Conservation (phyloP, 83 land plant genomes). For the Picea mariana region DNA sequence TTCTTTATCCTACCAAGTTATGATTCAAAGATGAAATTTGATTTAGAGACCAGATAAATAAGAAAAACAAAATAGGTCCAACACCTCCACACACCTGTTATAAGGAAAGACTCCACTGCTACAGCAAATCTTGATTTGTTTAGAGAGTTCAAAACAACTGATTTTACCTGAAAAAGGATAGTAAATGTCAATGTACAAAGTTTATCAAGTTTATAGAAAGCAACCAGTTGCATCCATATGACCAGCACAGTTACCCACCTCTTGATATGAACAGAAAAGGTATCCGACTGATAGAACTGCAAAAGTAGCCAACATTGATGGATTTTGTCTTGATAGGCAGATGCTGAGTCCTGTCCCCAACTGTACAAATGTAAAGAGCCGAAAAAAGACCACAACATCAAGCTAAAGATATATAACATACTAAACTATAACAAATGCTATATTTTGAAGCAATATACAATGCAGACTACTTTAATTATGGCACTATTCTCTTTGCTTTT, state of each 20-base stretch:
- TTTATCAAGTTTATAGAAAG: background rate
- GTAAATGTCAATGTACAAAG: background rate
- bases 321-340: conserved; percentile 80
- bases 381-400: background rate
- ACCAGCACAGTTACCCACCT: conserved; percentile 45
- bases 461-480: background rate
- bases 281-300: conserved; percentile 91
- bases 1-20: background rate
- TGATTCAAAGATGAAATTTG: background rate
- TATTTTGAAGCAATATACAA: background rate
- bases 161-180: conserved; percentile 65
- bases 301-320: conserved; percentile 76
- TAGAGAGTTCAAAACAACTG: conserved; percentile 86
- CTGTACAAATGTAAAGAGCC: conserved; percentile 40
- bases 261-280: conserved; percentile 85
- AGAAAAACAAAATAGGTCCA: background rate
- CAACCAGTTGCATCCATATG: background rate
- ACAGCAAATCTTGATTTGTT: conserved; percentile 85
- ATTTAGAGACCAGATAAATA: background rate
- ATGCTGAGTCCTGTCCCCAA: conserved; percentile 94
- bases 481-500: background rate
- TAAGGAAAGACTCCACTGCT: conserved; percentile 82
- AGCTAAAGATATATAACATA: background rate
- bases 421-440: background rate
- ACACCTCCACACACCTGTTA: conserved; percentile 66